Evolutionary conservation across 352 stramenopile genomes (phyloP).

Genomic region (Phytophthora sansomeana): DNA sequence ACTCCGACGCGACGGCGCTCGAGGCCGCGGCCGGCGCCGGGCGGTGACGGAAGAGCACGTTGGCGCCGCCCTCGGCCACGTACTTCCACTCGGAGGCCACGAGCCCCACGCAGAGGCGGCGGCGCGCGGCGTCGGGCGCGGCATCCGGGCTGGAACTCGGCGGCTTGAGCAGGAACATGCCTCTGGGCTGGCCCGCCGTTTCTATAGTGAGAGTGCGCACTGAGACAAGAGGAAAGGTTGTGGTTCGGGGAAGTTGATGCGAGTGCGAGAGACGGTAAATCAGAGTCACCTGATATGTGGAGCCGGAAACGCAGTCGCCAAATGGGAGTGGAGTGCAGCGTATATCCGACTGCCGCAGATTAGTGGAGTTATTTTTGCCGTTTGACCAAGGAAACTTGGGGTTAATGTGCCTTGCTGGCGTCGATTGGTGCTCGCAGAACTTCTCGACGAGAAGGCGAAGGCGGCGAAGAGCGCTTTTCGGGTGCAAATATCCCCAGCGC

Average conservation of each 20-base stretch:
- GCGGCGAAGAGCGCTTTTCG: background rate
- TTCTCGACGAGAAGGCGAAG: no score
- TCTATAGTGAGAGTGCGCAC: background rate
- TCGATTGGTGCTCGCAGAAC: background rate
- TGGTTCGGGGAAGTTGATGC: slow-evolving; percentile 1
- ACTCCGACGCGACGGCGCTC: slow-evolving; percentile 37
- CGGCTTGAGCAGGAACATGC: slow-evolving; percentile 66
- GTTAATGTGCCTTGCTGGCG: background rate
- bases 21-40: slow-evolving; percentile 25
- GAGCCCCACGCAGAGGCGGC: slow-evolving; percentile 35
- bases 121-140: slow-evolving; percentile 6
- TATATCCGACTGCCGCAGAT: slow-evolving; percentile 3
- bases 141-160: slow-evolving; percentile 23
- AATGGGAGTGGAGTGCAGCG: background rate
- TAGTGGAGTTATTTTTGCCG: slow-evolving; percentile 18
- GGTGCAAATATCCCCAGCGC: background rate
- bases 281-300: slow-evolving; percentile 1
- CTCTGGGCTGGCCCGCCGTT: background rate
- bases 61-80: slow-evolving; percentile 85
- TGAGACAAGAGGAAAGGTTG: slow-evolving; percentile 17
- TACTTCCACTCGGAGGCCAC: slow-evolving; percentile 84
- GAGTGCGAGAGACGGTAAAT: slow-evolving; percentile 17
- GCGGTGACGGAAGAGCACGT: slow-evolving; percentile 86
- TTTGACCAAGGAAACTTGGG: no score
- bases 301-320: background rate